Evolutionary conservation across 495 filamentous ascomycete genomes (phyloP).

Genomic region (Tuber borchii): DNA sequence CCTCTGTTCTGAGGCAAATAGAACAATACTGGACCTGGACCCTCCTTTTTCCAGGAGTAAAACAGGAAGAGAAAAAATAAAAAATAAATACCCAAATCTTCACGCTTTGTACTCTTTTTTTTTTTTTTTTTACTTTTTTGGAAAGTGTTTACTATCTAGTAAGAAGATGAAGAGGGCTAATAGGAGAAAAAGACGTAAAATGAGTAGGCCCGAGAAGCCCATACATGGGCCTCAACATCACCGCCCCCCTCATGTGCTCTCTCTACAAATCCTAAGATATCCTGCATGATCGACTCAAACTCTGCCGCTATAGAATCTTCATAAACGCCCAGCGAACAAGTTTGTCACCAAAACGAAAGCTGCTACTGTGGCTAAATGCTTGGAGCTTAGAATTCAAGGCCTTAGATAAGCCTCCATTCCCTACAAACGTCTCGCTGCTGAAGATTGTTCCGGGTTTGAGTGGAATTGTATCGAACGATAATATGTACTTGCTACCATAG

Average conservation of each 20-base stretch:
- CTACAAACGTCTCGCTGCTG: constrained; percentile 39
- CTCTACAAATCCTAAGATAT: constrained; percentile 46
- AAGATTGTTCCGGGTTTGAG: constrained; percentile 39
- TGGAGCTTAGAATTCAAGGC: constrained; percentile 25
- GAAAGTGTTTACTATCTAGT: too few species aligned
- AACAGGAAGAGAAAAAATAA: too few species aligned
- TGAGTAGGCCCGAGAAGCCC: constrained; percentile 25
- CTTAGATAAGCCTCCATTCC: constrained; percentile 24
- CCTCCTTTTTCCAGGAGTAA: too few species aligned
- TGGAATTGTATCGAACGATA: constrained; percentile 58
- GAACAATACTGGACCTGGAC: too few species aligned
- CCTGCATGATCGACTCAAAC: constrained; percentile 47
- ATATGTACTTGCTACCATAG: constrained; percentile 51
- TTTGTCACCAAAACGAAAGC: constrained; percentile 49
- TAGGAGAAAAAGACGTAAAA: constrained; percentile 37
- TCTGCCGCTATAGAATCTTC: constrained; percentile 63
- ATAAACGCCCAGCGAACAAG: constrained; percentile 59
- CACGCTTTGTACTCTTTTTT: too few species aligned
- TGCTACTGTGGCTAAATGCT: constrained; percentile 42
- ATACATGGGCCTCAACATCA: constrained; percentile 14
- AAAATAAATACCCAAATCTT: too few species aligned
- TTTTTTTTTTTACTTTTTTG: too few species aligned
- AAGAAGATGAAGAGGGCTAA: too few species aligned
- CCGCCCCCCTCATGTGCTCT: constrained; percentile 18
- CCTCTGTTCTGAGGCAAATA: too few species aligned